Base-by-base conservation (phyloP, 2,329 filamentous ascomycete species). In the Bipolaris zeicola region DNA sequence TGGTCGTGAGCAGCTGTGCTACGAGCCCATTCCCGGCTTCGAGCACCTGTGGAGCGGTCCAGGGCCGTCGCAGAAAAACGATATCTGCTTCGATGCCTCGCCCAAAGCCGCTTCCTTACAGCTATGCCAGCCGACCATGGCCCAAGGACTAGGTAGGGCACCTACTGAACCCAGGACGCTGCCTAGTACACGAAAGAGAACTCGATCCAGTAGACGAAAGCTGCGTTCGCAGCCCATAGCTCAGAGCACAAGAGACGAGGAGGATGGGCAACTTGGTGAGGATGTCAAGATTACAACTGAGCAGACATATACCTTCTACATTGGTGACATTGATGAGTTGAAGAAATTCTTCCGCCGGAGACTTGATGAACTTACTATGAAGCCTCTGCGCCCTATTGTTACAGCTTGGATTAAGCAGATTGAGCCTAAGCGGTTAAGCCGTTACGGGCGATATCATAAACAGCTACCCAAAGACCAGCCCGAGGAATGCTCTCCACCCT, bases 311-410 rank as follows among this genome's bases (percentile, higher is more conserved):
- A 60, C 59, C 1, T 68, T 75, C 44, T 64, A 67, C 49, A 65
- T 75, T 42, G 69, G 66, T 11, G 65, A 75, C 36, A 36, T 67
- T 7, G 52, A 64, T 0, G 60, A 50, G 0, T 41, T 73, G 28
- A 61, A 60, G 37, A 28, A 44, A n/a, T 74, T 74, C 39, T 65
- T 67, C 18, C 55, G 51, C 1, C 53, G 52, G 13, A 66, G 71
- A 2, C 64, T 74, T 24, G 63, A 65, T 18, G 70, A 73, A 47
- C 63, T 74, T 10, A 74, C 70, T 11, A 68, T 71, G 63, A 75
- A 70, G 50, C 69, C 71, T 0, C 43, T 73, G 20, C 67, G 70
- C 5, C 61, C 64, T 14, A 70, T 75, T 33, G 67, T 69, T n/a
- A 72, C 69, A 1, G 61, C 63, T 6, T 75, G 72, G 72, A 62